These are phyloP conservation scores for Neurospora discreta DNA, from an alignment of 495 filamentous ascomycete species.

Conservation along the genomic window DNA sequence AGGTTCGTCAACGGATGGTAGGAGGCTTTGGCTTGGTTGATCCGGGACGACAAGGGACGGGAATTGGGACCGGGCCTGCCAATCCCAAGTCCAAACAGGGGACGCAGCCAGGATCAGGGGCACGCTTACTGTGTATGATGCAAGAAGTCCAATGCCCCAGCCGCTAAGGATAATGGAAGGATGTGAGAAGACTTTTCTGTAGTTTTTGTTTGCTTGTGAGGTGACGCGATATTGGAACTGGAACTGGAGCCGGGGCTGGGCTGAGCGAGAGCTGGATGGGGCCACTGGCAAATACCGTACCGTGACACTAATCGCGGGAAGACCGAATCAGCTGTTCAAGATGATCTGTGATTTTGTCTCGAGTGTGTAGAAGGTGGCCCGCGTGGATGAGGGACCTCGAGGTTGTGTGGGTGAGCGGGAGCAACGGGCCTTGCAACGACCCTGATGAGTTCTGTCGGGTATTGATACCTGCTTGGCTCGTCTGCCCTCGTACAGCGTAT, in stretches of 20 bases:
- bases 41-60: conserved; percentile 4
- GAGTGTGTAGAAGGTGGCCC: not conserved
- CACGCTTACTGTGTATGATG: not conserved
- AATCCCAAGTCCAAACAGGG: conserved; percentile 16
- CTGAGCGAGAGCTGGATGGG: not conserved
- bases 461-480: not conserved
- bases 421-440: not conserved
- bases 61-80: conserved; percentile 20
- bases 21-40: not conserved
- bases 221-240: not conserved
- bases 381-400: not conserved
- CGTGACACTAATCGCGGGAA: conserved; percentile 1
- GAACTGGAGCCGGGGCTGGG: not conserved
- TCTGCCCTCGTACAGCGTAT: not conserved
- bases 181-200: conserved; percentile 6
- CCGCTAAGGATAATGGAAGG: conserved; percentile 17
- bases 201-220: not conserved
- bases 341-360: not conserved
- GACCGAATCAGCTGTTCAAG: not conserved
- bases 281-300: not conserved
- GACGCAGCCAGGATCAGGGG: conserved; percentile 10
- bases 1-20: conserved; percentile 3
- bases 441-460: not conserved
- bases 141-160: conserved; percentile 1
- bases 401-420: not conserved